These are phyloP conservation scores for Petunia axillaris DNA, from an alignment of 257 asterid genomes.

Conservation along the genomic window DNA sequence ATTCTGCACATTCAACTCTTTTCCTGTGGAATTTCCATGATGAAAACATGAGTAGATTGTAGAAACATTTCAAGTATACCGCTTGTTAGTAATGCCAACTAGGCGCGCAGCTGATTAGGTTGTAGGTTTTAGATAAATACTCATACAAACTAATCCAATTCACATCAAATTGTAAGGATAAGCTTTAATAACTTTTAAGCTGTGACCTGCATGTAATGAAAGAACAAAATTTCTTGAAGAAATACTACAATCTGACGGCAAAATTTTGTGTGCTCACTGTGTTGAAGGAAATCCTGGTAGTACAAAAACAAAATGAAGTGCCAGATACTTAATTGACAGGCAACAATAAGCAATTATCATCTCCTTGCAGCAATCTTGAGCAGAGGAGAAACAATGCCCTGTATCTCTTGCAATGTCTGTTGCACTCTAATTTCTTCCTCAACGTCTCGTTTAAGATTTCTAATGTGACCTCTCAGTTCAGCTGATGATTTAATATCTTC, in stretches of 20 bases:
- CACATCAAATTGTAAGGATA: not conserved
- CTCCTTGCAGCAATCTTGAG: conserved; percentile 76
- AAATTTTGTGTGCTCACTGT: not conserved
- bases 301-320: not conserved
- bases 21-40: not conserved
- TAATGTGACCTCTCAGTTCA: conserved; percentile 50
- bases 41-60: not conserved
- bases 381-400: conserved; percentile 80
- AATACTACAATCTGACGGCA: conserved; percentile 19
- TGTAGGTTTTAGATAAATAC: not conserved
- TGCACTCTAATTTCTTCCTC: conserved; percentile 85
- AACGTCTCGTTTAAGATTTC: conserved; percentile 81
- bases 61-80: not conserved
- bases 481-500: conserved; percentile 65
- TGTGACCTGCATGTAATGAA: not conserved
- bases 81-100: not conserved
- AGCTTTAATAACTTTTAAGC: not conserved
- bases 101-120: not conserved
- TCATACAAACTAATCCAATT: not conserved
- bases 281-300: not conserved
- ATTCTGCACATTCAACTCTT: not conserved
- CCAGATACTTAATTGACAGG: not conserved
- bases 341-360: conserved; percentile 33
- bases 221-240: conserved; percentile 21
- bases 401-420: conserved; percentile 73